A percentile compares a stretch with the other conserved stretches of the same genome.
Evolutionary conservation across 345 rosid species (phyloP).

Genomic region (Eucalyptus sideroxylon): DNA sequence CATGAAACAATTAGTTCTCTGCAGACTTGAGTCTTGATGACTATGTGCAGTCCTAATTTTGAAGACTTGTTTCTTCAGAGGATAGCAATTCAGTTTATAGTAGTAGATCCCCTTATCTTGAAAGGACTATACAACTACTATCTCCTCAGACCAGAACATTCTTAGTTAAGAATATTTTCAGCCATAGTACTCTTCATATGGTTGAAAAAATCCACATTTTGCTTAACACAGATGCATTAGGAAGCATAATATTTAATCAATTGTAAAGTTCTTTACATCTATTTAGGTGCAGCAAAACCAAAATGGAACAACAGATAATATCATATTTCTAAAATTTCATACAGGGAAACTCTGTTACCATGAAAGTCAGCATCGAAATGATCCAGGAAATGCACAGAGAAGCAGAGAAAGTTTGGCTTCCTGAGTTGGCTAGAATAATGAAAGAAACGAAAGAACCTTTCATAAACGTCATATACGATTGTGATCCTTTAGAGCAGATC

Average conservation of each 20-base stretch:
- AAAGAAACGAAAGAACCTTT: slow-evolving; percentile 72
- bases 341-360: slow-evolving; percentile 63
- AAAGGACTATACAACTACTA: neutral
- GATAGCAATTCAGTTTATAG: neutral
- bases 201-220: neutral
- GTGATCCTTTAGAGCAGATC: slow-evolving; percentile 39
- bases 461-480: slow-evolving; percentile 65
- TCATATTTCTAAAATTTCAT: neutral
- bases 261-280: neutral
- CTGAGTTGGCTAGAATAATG: slow-evolving; percentile 47
- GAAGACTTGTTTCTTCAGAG: neutral
- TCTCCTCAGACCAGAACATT: neutral
- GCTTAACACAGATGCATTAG: neutral
- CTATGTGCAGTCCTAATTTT: neutral
- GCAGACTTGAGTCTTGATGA: neutral
- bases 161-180: neutral
- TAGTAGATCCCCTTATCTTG: neutral
- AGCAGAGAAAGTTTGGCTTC: slow-evolving; percentile 57
- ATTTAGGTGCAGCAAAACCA: neutral
- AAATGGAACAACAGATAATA: neutral
- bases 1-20: neutral
- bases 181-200: neutral
- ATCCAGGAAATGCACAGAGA: slow-evolving; percentile 44
- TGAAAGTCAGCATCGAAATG: slow-evolving; percentile 45
- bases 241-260: neutral